Conservation (phyloP, 2,329 filamentous ascomycete genomes). For the Aspergillus japonicus region DNA sequence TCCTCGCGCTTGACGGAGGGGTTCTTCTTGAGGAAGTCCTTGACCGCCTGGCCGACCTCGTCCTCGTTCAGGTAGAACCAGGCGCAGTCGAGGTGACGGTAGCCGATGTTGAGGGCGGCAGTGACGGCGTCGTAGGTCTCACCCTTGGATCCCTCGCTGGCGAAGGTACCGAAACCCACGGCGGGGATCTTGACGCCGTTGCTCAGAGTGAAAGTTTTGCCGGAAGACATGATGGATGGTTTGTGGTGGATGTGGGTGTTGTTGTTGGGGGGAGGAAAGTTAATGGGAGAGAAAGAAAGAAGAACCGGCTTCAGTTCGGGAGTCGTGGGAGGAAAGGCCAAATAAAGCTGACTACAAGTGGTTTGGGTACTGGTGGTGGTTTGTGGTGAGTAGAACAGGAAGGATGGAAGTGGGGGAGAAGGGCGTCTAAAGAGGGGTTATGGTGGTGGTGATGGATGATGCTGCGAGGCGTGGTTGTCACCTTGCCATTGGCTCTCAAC, state of each 20-base stretch:
- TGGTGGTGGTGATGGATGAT: neutral
- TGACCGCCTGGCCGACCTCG: conserved; percentile 53
- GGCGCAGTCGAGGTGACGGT: conserved; percentile 57
- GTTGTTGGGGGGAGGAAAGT: neutral
- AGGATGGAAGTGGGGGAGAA: conserved; percentile 12
- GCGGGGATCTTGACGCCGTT: conserved; percentile 62
- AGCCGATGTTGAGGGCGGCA: conserved; percentile 52
- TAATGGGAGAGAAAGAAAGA: neutral
- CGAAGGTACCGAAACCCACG: conserved; percentile 65
- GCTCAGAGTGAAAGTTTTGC: conserved; percentile 52
- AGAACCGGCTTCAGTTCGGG: neutral
- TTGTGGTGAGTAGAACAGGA: neutral
- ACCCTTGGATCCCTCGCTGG: conserved; percentile 62
- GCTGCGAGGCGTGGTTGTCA: neutral
- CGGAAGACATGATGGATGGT: conserved; percentile 54
- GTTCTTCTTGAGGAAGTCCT: conserved; percentile 55
- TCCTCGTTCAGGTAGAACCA: conserved; percentile 57
- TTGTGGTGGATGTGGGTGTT: neutral
- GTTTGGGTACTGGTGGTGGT: neutral
- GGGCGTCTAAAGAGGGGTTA: conserved; percentile 9
- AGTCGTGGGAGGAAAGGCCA: neutral
- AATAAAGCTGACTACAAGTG: neutral
- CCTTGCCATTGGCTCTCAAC: neutral
- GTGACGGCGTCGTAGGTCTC: conserved; percentile 57
- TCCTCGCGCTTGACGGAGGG: conserved; percentile 50